Conservation (phyloP, 352 stramenopile genomes). For the Blastocystis sp. region DNA sequence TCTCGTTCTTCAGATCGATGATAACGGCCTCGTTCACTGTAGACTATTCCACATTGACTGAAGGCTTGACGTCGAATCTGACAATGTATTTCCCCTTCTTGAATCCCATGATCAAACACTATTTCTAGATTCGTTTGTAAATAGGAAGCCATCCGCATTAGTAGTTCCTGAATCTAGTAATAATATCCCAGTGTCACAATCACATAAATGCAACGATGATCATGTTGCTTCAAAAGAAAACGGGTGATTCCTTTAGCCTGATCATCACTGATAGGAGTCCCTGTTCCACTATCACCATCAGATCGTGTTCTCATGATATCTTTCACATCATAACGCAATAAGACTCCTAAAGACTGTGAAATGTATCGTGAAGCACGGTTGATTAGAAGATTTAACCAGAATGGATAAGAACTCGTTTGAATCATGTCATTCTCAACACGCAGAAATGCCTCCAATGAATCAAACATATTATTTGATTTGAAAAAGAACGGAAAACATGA, state of each 20-base stretch:
- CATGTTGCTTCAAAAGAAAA: neutral
- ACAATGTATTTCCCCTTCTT: neutral
- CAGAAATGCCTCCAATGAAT: neutral
- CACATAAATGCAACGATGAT: neutral
- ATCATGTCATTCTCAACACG: slow-evolving; percentile 7
- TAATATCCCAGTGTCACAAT: neutral
- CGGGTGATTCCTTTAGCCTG: too few relatives aligned
- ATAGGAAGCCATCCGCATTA: neutral
- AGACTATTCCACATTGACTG: neutral
- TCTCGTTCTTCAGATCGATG: slow-evolving; percentile 28
- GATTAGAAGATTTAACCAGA: slow-evolving; percentile 30
- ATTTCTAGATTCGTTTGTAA: neutral
- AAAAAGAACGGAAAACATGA: slow-evolving; percentile 29
- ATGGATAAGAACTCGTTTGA: neutral
- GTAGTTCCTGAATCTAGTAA: neutral
- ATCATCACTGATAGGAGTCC: neutral
- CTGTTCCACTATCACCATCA: neutral
- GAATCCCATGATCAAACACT: slow-evolving; percentile 4
- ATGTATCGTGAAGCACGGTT: slow-evolving; percentile 9
- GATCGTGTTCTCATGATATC: neutral
- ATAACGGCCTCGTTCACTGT: neutral
- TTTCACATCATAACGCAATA: slow-evolving; percentile 13
- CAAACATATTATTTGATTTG: slow-evolving; percentile 17
- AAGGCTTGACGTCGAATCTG: neutral
- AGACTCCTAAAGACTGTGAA: neutral